These are phyloP conservation scores for Cynara cardunculus DNA, from an alignment of 129 eudicot genomes.

Conservation along the genomic window DNA sequence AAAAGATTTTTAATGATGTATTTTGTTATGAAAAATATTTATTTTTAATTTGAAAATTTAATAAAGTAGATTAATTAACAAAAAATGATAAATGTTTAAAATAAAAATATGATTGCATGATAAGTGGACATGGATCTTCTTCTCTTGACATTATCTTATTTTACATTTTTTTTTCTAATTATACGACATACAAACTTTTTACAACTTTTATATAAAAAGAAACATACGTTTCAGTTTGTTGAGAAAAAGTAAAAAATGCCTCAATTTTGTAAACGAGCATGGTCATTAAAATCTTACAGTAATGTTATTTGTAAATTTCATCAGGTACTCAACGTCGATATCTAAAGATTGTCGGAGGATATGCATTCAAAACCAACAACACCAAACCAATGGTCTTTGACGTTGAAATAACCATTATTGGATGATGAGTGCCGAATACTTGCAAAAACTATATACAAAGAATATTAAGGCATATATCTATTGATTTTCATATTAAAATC, in stretches of 20 bases:
- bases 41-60: too few species aligned
- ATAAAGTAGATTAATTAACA: too few species aligned
- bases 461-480: not conserved
- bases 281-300: not conserved
- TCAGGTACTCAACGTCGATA: not conserved
- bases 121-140: not conserved
- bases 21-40: too few species aligned
- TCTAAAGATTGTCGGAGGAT: not conserved
- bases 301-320: not conserved
- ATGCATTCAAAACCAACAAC: too few species aligned
- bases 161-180: not conserved
- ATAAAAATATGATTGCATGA: too few species aligned
- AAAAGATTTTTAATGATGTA: too few species aligned
- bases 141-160: not conserved
- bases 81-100: too few species aligned
- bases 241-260: not conserved
- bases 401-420: not conserved
- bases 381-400: too few species aligned
- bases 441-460: not conserved
- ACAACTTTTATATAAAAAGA: not conserved
- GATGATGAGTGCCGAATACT: not conserved
- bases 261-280: not conserved
- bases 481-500: not conserved
- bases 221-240: too few species aligned
- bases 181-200: not conserved